Percentiles rank a stretch among this genome's conserved stretches.
Evolutionary conservation across 2,329 filamentous ascomycete species (phyloP).

Genomic region (Davidsoniella virescens): DNA sequence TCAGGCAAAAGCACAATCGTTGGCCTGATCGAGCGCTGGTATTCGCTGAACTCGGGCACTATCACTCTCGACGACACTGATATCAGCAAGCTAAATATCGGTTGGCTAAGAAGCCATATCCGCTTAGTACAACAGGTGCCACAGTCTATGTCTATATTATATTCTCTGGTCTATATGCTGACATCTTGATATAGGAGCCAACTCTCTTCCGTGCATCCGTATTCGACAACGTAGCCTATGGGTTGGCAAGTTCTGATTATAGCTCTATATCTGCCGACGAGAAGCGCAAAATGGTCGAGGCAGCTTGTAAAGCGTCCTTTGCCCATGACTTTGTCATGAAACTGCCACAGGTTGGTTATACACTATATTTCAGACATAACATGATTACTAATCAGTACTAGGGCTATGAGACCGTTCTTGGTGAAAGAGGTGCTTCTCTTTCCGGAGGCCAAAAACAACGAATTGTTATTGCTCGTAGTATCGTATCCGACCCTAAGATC

Average conservation of each 20-base stretch:
- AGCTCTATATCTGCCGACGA: constrained; percentile 26
- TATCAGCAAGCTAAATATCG: constrained; percentile 43
- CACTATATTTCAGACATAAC: too few species aligned
- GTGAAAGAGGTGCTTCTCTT: constrained; percentile 43
- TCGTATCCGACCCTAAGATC: constrained; percentile 59
- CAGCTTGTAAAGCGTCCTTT: constrained; percentile 49
- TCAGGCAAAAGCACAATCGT: constrained; percentile 55
- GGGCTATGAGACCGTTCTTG: constrained; percentile 57
- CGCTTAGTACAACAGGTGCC: constrained; percentile 72
- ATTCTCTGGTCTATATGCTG: neutral
- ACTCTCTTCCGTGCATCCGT: constrained; percentile 70
- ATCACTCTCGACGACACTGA: constrained; percentile 52
- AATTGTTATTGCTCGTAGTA: constrained; percentile 63
- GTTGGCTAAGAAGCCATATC: constrained; percentile 64
- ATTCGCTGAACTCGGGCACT: constrained; percentile 46
- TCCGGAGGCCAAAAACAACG: constrained; percentile 79
- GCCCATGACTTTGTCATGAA: constrained; percentile 49
- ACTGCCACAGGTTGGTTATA: constrained; percentile 34
- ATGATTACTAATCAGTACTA: too few species aligned
- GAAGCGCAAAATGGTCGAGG: constrained; percentile 25
- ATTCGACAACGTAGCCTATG: constrained; percentile 64
- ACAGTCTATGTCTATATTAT: neutral
- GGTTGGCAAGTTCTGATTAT: constrained; percentile 31
- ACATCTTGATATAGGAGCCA: neutral
- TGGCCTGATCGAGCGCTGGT: constrained; percentile 65